A percentile compares a stretch with the other conserved stretches of the same genome.
phyloP scores from a whole-genome alignment of 495 filamentous ascomycete genomes.

The Aspergillus sclerotioniger region DNA sequence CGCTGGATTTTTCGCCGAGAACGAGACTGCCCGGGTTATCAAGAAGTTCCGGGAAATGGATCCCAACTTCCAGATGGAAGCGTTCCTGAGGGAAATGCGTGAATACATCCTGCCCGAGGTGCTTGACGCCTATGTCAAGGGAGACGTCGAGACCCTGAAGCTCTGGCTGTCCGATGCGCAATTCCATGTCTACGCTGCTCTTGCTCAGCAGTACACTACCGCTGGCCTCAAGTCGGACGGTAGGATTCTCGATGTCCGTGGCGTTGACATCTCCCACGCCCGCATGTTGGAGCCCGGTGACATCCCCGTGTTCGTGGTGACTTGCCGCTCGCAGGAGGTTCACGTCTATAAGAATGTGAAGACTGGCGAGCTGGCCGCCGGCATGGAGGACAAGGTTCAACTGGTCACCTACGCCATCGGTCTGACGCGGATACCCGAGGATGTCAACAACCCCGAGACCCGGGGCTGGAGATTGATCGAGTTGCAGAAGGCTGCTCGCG shows the following conservation, averaged over 20 bases:
- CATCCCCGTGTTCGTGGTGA: conserved; percentile 95
- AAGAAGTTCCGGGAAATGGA: conserved; percentile 98
- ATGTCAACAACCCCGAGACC: conserved; percentile 95
- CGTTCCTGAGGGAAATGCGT: conserved; percentile 88
- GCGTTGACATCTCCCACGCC: conserved; percentile 86
- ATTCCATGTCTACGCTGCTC: conserved; percentile 87
- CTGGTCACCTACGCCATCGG: conserved; percentile 98
- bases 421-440: conserved; percentile 86
- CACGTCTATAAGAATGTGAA: conserved; percentile 94
- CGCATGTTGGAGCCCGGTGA: conserved; percentile 95
- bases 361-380: conserved; percentile 84
- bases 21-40: conserved; percentile 94
- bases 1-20: conserved; percentile 95
- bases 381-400: conserved; percentile 98
- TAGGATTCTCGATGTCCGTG: conserved; percentile 87
- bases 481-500: conserved; percentile 95
- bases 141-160: conserved; percentile 84
- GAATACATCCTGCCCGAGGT: conserved; percentile 98
- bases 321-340: conserved; percentile 94
- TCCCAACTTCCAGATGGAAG: conserved; percentile 89
- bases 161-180: conserved; percentile 95
- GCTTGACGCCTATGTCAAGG: conserved; percentile 96
- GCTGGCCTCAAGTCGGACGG: conserved; percentile 92
- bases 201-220: conserved; percentile 90
- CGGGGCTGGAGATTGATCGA: conserved; percentile 96